A percentile compares a stretch with the other conserved stretches of the same genome.
These are phyloP conservation scores for Neostapfia colusana DNA, from an alignment of 176 grass and related monocot genomes.

Conservation along the genomic window DNA sequence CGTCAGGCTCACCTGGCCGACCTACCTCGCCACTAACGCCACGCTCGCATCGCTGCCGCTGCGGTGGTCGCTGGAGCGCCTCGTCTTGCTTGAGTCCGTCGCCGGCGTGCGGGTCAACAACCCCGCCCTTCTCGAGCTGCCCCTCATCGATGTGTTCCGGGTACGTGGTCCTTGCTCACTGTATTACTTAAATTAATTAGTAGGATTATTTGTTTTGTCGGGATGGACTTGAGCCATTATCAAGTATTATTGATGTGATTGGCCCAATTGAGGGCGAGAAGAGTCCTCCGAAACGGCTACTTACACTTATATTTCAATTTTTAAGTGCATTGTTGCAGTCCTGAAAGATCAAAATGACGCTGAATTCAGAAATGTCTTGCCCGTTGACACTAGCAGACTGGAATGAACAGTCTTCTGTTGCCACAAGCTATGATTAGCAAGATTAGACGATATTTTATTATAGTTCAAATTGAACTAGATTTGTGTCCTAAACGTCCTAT, in stretches of 20 bases:
- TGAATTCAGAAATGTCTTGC: not conserved
- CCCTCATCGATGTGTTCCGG: constrained; percentile 70
- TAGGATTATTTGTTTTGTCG: not conserved
- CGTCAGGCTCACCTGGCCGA: constrained; percentile 85
- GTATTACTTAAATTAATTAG: not conserved
- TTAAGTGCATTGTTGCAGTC: not conserved
- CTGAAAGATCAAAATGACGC: not conserved
- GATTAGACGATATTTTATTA: not conserved
- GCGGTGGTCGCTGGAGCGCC: constrained; percentile 60
- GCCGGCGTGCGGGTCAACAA: constrained; percentile 77
- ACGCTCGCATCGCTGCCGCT: constrained; percentile 67
- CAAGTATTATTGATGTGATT: constrained; percentile 10
- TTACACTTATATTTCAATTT: constrained; percentile 20
- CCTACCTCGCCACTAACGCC: constrained; percentile 74
- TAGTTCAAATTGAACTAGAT: too few species aligned
- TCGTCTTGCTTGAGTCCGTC: constrained; percentile 66
- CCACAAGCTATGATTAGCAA: not conserved
- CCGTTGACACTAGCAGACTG: not conserved
- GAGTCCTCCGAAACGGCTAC: not conserved
- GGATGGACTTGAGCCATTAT: not conserved
- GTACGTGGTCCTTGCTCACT: constrained; percentile 19
- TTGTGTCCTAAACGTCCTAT: too few species aligned
- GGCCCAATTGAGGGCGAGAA: not conserved
- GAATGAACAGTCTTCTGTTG: not conserved
- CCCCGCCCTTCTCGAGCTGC: constrained; percentile 68